A percentile compares a stretch with the other conserved stretches of the same genome.
phyloP scores from a whole-genome alignment of 768 basidiomycete species.

The Cyclocybe aegerita region DNA sequence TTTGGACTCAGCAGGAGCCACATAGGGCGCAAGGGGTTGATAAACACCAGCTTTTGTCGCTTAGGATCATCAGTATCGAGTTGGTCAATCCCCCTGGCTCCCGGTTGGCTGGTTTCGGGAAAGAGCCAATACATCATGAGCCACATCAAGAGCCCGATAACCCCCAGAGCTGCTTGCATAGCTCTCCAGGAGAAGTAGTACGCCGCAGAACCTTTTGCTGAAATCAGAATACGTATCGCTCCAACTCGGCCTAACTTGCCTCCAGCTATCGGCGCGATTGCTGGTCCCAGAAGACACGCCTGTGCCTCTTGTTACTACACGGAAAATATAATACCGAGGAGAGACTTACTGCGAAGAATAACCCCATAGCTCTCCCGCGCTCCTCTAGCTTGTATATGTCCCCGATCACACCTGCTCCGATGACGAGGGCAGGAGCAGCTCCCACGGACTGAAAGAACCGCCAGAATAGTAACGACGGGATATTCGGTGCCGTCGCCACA shows the following conservation, averaged over 20 bases:
- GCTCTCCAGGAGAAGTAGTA: constrained; percentile 68
- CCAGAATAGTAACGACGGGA: constrained; percentile 54
- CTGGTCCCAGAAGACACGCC: constrained; percentile 48
- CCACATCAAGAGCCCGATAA: constrained; percentile 38
- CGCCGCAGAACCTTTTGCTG: constrained; percentile 40
- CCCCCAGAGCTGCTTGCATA: constrained; percentile 49
- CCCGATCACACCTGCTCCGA: constrained; percentile 60
- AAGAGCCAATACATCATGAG: constrained; percentile 42
- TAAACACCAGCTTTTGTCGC: constrained; percentile 33
- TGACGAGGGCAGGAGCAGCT: constrained; percentile 52
- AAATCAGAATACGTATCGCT: background rate
- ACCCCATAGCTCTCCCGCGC: constrained; percentile 56
- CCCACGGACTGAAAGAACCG: constrained; percentile 69
- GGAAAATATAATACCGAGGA: background rate
- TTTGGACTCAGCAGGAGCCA: constrained; percentile 58
- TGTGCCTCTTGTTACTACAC: background rate
- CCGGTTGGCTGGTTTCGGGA: constrained; percentile 72
- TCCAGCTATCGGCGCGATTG: constrained; percentile 59
- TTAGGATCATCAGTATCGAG: constrained; percentile 17
- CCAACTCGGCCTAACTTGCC: constrained; percentile 30
- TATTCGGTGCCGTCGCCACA: constrained; percentile 44
- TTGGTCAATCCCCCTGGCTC: constrained; percentile 54
- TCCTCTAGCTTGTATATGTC: constrained; percentile 70
- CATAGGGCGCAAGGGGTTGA: constrained; percentile 61
- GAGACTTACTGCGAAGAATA: constrained; percentile 49